A percentile compares a stretch with the other conserved stretches of the same genome.
phyloP scores from a whole-genome alignment of 257 asterid species.

The Solanum bukasovii region DNA sequence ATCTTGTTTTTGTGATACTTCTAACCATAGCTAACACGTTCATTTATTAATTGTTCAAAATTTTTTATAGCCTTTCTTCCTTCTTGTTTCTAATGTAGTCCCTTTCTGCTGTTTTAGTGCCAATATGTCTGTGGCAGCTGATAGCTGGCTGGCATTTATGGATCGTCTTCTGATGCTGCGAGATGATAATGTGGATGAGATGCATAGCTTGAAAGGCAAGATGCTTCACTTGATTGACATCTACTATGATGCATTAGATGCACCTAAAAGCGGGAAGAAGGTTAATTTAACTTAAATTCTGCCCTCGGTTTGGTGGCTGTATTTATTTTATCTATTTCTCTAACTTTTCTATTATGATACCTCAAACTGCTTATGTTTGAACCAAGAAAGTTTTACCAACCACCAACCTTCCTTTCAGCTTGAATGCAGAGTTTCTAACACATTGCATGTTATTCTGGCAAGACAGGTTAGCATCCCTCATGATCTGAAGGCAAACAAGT shows the following conservation, averaged over 20 bases:
- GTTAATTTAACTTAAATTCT: conserved; percentile 13
- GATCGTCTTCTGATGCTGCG: conserved; percentile 54
- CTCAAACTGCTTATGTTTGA: background rate
- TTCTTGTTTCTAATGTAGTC: background rate
- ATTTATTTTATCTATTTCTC: background rate
- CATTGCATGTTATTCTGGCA: background rate
- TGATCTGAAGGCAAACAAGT: conserved; percentile 32
- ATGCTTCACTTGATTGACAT: conserved; percentile 48
- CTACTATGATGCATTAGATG: conserved; percentile 81
- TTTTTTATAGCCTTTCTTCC: background rate
- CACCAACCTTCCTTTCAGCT: background rate
- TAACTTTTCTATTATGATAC: background rate
- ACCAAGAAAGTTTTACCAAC: background rate
- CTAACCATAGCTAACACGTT: background rate
- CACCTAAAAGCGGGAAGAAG: conserved; percentile 83
- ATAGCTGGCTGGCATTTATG: conserved; percentile 70
- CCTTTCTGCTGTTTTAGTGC: conserved; percentile 25
- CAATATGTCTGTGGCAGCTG: conserved; percentile 53
- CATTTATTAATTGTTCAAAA: background rate
- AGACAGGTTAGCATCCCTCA: conserved; percentile 39
- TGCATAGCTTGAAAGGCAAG: conserved; percentile 20
- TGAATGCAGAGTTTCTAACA: background rate
- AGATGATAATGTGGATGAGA: conserved; percentile 28
- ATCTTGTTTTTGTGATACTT: background rate
- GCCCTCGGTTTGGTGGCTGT: background rate